Base-by-base conservation (phyloP, 1,139 yeast genomes). In the Taphrina populina region DNA sequence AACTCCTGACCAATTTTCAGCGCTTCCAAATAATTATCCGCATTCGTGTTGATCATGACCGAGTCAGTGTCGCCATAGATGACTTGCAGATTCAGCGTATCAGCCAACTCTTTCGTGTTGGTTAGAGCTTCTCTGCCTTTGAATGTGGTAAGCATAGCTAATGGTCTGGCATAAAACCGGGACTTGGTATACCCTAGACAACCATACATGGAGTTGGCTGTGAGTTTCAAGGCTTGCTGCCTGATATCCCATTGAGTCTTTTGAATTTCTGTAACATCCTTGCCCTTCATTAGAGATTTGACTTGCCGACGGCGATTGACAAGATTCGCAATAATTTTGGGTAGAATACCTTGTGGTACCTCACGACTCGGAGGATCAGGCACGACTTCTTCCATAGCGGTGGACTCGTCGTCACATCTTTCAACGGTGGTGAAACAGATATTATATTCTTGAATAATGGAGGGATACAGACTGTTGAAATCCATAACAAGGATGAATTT, bases 61-160 rank as follows among this genome's bases (percentile, higher is more conserved):
- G 98, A 94, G 74, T 94, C 99, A 0, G 99, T 94, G 73, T 94
- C 99, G 75, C 99, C 99, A 66, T 94, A 94, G 17, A 94, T 88
- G 52, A 94, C 98, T 59, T 88, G 76, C 59, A 92, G 75, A 0
- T 86, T 85, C 64, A 83, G 74, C 59, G 83, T 78, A 68, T 90
- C 97, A 0, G 97, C 98, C 60, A 94, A 74, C 65, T 86, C 95
- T 68, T 95, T 81, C 0, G 99, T 92, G 65, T 86, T 92, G 83
- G 84, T 85, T 65, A 94, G 77, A 69, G 90, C 88, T 70, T 94
- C 97, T 72, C 99, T 79, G 66, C 99, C 99, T 69, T 88, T 88
- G 66, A 82, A 84, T 0, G 99, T 94, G 52, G 90, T 95, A 67
- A 94, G 75, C 90, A 88, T 88, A 4, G 98, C 98, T 64, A 94